Evolutionary conservation across 768 basidiomycete species (phyloP).

Genomic region (Lentinus brumalis): DNA sequence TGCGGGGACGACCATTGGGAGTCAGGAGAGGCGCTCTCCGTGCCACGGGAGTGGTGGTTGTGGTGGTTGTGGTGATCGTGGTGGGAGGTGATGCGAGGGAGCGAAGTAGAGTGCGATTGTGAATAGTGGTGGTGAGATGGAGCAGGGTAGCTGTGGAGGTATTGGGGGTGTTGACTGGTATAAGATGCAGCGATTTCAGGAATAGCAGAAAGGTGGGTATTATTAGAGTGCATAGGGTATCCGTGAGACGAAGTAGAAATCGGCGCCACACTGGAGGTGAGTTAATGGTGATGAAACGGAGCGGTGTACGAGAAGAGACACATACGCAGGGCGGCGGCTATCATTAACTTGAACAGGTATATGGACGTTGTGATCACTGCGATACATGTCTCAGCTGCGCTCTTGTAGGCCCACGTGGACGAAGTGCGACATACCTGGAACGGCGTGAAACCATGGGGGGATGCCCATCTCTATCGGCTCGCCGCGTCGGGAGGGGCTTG

Average conservation of each 20-base stretch:
- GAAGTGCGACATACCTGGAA: constrained; percentile 36
- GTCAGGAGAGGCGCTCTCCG: constrained; percentile 49
- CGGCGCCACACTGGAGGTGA: constrained; percentile 12
- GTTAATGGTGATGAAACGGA: constrained; percentile 3
- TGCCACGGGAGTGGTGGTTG: constrained; percentile 45
- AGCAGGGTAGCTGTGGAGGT: constrained; percentile 46
- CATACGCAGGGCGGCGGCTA: constrained; percentile 17
- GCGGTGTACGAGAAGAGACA: background rate
- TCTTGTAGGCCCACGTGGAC: background rate
- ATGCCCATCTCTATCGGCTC: constrained; percentile 40
- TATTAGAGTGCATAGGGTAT: constrained; percentile 50
- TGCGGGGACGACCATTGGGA: constrained; percentile 57
- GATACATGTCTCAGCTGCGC: constrained; percentile 4
- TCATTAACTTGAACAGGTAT: constrained; percentile 22
- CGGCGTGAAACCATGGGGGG: constrained; percentile 43
- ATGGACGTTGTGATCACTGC: constrained; percentile 27
- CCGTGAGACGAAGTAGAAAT: constrained; percentile 43
- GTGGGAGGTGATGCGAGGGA: constrained; percentile 43
- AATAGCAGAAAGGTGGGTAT: constrained; percentile 52
- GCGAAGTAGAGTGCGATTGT: constrained; percentile 27
- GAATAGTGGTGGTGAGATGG: constrained; percentile 36
- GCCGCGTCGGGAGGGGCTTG: constrained; percentile 52
- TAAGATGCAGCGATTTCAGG: constrained; percentile 56
- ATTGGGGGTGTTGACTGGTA: constrained; percentile 54
- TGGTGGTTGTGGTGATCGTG: constrained; percentile 33